Evolutionary conservation across 2,329 filamentous ascomycete species (phyloP).

Genomic region (Apiospora marii): DNA sequence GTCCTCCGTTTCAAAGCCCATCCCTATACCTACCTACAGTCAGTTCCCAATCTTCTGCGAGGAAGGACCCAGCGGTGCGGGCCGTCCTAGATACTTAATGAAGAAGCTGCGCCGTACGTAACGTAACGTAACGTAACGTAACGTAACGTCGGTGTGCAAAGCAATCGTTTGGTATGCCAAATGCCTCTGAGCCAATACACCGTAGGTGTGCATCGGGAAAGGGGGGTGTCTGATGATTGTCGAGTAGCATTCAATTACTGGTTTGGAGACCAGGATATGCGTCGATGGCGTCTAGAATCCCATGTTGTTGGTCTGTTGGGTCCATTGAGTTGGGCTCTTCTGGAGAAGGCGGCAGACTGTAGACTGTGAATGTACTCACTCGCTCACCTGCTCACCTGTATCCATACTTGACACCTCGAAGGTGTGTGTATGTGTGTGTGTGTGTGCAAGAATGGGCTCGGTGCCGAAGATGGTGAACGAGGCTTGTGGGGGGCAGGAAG

Average conservation of each 20-base stretch:
- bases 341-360: background rate
- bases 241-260: too few relatives aligned
- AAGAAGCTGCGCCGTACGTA: constrained; percentile 2
- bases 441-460: background rate
- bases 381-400: background rate
- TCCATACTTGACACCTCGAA: background rate
- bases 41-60: background rate
- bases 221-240: background rate
- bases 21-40: background rate
- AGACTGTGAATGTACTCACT: background rate
- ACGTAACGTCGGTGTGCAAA: constrained; percentile 1
- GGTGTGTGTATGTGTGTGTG: too few relatives aligned
- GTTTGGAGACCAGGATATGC: background rate
- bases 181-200: background rate
- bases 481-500: background rate
- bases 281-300: background rate
- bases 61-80: background rate
- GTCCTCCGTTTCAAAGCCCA: background rate
- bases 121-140: background rate
- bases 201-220: background rate
- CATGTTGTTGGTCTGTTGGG: background rate
- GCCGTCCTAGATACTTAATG: background rate
- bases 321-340: background rate
- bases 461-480: background rate
- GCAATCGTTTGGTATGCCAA: background rate